phyloP scores from a whole-genome alignment of 192 early-diverging fungal genomes.

The Jimgerdemannia lactiflua region DNA sequence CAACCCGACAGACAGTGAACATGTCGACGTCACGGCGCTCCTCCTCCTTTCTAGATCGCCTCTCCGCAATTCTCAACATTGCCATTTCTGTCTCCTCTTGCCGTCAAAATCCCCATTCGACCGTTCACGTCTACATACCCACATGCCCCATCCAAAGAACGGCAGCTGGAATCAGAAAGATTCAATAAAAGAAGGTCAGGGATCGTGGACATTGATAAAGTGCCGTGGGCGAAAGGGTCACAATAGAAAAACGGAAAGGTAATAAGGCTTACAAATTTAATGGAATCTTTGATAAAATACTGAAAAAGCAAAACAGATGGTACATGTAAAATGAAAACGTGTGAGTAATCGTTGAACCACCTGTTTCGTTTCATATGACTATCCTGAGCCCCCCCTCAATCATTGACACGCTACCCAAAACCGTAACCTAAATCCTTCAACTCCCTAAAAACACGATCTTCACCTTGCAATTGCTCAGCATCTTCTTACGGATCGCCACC shows the following conservation, averaged over 20 bases:
- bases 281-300: constrained; percentile 62
- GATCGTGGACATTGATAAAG: background rate
- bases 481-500: constrained; percentile 43
- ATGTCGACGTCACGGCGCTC: background rate
- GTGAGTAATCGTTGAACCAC: too few relatives aligned
- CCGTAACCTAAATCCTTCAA: background rate
- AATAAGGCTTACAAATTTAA: constrained; percentile 45
- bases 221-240: too few relatives aligned
- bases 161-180: constrained; percentile 35
- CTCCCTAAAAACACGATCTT: too few relatives aligned
- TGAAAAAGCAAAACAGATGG: constrained; percentile 6
- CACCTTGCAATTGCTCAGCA: constrained; percentile 54
- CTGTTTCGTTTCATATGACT: too few relatives aligned
- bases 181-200: background rate
- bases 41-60: background rate
- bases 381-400: too few relatives aligned
- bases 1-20: too few relatives aligned
- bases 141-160: constrained; percentile 62
- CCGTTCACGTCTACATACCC: constrained; percentile 27
- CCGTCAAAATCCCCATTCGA: too few relatives aligned
- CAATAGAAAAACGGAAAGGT: background rate
- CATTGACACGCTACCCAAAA: background rate
- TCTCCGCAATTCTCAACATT: background rate
- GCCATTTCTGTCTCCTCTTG: background rate
- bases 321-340: too few relatives aligned